phyloP scores from a whole-genome alignment of 345 rosid species.

The Salix caprea region DNA sequence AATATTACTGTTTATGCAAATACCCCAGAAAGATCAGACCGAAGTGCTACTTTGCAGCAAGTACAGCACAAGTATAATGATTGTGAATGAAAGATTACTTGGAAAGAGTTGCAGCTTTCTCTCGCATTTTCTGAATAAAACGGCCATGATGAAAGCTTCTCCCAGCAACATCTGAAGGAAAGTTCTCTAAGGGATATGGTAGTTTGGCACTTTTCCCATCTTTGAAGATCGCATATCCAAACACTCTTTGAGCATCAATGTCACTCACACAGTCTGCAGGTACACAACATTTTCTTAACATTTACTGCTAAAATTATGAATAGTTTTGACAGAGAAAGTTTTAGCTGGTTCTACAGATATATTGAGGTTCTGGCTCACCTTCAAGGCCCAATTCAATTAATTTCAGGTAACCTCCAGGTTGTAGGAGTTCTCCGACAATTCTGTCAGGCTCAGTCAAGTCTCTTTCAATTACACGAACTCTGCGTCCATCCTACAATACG shows the following conservation, averaged over 20 bases:
- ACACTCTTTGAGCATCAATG: neutral
- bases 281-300: neutral
- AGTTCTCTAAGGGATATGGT: neutral
- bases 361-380: neutral
- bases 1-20: neutral
- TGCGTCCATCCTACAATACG: conserved; percentile 5
- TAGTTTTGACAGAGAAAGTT: neutral
- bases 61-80: neutral
- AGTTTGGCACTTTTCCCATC: neutral
- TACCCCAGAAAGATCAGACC: neutral
- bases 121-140: neutral
- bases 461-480: conserved; percentile 8
- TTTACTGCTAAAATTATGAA: neutral
- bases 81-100: neutral
- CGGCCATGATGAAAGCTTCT: conserved; percentile 7
- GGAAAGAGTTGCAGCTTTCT: conserved; percentile 10
- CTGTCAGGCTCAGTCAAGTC: conserved; percentile 11
- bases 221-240: neutral
- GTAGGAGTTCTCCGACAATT: conserved; percentile 10
- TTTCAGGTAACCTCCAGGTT: conserved; percentile 8
- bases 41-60: neutral
- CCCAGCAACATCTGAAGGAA: neutral
- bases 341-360: neutral
- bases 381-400: neutral
- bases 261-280: conserved; percentile 5